Evolutionary conservation across 257 asterid genomes (phyloP).

Genomic region (Nicotiana tomentosiformis): DNA sequence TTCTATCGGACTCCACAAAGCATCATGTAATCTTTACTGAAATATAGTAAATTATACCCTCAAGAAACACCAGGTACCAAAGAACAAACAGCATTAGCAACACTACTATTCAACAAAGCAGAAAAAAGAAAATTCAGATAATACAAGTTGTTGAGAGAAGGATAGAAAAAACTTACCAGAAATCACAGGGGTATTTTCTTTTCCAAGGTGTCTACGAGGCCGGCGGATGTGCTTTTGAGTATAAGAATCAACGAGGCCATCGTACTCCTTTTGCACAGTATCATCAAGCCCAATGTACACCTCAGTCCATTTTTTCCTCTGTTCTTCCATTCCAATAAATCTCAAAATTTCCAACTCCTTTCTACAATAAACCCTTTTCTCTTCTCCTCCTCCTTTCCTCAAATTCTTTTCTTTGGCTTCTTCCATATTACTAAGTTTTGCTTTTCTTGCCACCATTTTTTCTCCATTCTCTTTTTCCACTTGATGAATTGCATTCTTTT

Average conservation of each 20-base stretch:
- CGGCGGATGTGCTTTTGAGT: slow-evolving; percentile 16
- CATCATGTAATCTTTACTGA: background rate
- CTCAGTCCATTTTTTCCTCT: slow-evolving; percentile 69
- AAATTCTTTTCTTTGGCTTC: background rate
- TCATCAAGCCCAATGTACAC: slow-evolving; percentile 58
- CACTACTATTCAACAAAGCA: background rate
- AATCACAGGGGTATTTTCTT: slow-evolving; percentile 19
- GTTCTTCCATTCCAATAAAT: slow-evolving; percentile 46
- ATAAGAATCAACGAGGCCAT: slow-evolving; percentile 26
- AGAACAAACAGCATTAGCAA: background rate
- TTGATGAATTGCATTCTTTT: background rate
- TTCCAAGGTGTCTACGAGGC: slow-evolving; percentile 33
- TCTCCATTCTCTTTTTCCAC: background rate
- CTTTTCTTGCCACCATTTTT: slow-evolving; percentile 18
- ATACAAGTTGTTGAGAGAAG: background rate
- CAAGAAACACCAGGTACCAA: background rate
- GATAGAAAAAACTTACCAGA: slow-evolving; percentile 25
- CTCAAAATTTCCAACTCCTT: slow-evolving; percentile 61
- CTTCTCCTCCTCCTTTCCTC: slow-evolving; percentile 24
- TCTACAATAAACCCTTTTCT: slow-evolving; percentile 41
- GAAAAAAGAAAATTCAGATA: background rate
- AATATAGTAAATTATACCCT: slow-evolving; percentile 4
- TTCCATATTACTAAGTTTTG: slow-evolving; percentile 29
- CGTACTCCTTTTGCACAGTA: slow-evolving; percentile 43
- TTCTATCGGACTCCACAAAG: background rate